phyloP scores from a whole-genome alignment of 2,329 filamentous ascomycete genomes.

The Colletotrichum salicis region DNA sequence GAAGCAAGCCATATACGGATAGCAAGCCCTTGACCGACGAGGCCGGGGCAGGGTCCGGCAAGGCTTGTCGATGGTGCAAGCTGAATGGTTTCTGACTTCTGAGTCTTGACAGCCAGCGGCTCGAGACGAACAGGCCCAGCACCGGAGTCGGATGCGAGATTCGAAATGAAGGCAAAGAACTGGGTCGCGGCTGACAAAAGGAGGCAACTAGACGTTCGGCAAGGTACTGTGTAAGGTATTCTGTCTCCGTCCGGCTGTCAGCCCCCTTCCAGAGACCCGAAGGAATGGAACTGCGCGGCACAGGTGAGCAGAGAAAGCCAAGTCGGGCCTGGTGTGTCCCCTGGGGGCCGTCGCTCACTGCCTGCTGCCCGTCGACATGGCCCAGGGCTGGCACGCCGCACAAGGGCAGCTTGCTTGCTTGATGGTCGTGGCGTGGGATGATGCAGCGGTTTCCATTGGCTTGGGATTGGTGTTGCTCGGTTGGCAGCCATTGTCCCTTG shows the following conservation, averaged over 20 bases:
- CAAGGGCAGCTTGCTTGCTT: not conserved
- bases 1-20: not conserved
- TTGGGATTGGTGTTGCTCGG: constrained; percentile 15
- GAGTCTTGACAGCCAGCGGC: not conserved
- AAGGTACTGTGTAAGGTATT: not conserved
- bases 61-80: not conserved
- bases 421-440: constrained; percentile 17
- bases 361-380: not conserved
- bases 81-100: not conserved
- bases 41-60: not conserved
- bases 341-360: not conserved
- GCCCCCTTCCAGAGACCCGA: not conserved
- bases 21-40: not conserved
- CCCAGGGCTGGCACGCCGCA: not conserved
- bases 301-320: not conserved
- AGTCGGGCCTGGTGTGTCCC: not conserved
- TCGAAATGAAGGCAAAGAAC: not conserved
- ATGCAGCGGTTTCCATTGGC: constrained; percentile 32
- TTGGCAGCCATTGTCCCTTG: not conserved
- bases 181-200: constrained; percentile 12
- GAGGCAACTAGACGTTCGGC: not conserved
- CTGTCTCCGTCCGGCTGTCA: not conserved
- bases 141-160: constrained; percentile 10
- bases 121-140: not conserved
- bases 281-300: not conserved